phyloP scores from a whole-genome alignment of 2,329 filamentous ascomycete genomes.

The Aspergillus thermomutatus region DNA sequence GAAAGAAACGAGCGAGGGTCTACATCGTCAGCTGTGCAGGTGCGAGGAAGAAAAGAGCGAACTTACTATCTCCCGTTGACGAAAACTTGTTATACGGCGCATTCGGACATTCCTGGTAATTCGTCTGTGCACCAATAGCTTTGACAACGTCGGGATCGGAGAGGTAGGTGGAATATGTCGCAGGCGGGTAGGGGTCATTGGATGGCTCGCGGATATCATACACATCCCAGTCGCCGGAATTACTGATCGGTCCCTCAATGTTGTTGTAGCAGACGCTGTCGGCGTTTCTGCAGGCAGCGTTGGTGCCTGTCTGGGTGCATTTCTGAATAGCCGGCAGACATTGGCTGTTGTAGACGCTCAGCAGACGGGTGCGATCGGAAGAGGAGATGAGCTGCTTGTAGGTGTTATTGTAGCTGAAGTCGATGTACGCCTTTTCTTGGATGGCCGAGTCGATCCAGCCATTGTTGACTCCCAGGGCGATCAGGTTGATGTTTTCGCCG shows the following conservation, averaged over 20 bases:
- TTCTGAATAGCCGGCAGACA: slow-evolving; percentile 40
- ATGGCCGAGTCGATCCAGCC: slow-evolving; percentile 51
- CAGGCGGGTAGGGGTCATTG: slow-evolving; percentile 39
- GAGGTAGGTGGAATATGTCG: slow-evolving; percentile 44
- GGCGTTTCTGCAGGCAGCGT: slow-evolving; percentile 31
- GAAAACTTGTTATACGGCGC: slow-evolving; percentile 37
- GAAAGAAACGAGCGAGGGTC: slow-evolving; percentile 46
- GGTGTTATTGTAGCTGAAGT: slow-evolving; percentile 47
- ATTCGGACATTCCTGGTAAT: slow-evolving; percentile 43
- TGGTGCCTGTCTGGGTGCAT: slow-evolving; percentile 33
- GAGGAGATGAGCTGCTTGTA: slow-evolving; percentile 42
- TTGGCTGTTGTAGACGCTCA: slow-evolving; percentile 30
- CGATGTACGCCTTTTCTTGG: slow-evolving; percentile 45
- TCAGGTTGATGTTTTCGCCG: slow-evolving; percentile 48
- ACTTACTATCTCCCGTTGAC: slow-evolving; percentile 40
- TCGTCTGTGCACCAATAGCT: slow-evolving; percentile 46
- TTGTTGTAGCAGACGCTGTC: slow-evolving; percentile 33
- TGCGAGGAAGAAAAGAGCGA: neutral
- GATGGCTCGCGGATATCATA: slow-evolving; percentile 46
- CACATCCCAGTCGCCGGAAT: slow-evolving; percentile 30
- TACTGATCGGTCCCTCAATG: slow-evolving; percentile 36
- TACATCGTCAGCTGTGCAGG: slow-evolving; percentile 13
- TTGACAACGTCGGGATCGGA: slow-evolving; percentile 33
- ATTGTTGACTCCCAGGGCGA: slow-evolving; percentile 56
- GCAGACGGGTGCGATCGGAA: slow-evolving; percentile 28